These are phyloP conservation scores for Penicillium cinerascens DNA, from an alignment of 495 filamentous ascomycete genomes.

Conservation along the genomic window DNA sequence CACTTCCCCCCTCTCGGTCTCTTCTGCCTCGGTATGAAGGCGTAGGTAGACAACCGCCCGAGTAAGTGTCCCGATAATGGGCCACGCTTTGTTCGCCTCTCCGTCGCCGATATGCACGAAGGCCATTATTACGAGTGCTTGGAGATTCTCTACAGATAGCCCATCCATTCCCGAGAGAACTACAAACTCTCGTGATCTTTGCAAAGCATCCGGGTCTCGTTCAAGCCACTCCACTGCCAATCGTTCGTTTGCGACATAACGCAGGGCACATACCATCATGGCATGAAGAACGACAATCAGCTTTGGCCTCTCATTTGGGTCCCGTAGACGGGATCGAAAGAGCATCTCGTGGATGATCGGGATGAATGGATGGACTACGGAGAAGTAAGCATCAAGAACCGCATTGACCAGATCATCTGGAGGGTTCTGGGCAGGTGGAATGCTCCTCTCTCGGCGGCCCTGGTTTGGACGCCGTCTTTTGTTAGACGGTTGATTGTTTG, in stretches of 20 bases:
- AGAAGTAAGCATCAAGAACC: slow-evolving; percentile 29
- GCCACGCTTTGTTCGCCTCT: slow-evolving; percentile 28
- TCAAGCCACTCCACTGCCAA: background rate
- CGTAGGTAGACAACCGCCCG: slow-evolving; percentile 33
- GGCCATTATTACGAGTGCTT: slow-evolving; percentile 31
- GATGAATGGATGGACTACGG: slow-evolving; percentile 33
- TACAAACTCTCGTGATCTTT: slow-evolving; percentile 13
- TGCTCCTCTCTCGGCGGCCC: background rate
- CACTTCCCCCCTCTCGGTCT: background rate
- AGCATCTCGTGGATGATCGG: slow-evolving; percentile 33
- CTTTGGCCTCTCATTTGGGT: background rate
- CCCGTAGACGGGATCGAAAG: slow-evolving; percentile 20
- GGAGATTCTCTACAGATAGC: slow-evolving; percentile 33
- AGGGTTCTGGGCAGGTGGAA: slow-evolving; percentile 4
- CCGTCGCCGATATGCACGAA: slow-evolving; percentile 30
- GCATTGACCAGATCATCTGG: slow-evolving; percentile 20
- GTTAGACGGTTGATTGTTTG: background rate
- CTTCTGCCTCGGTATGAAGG: slow-evolving; percentile 25
- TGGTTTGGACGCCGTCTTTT: background rate
- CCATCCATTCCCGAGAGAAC: slow-evolving; percentile 28
- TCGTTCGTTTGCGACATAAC: slow-evolving; percentile 2
- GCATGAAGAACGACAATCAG: slow-evolving; percentile 1
- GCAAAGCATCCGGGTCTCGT: background rate
- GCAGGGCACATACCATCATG: slow-evolving; percentile 4
- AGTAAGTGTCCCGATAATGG: slow-evolving; percentile 32